Percentiles rank a stretch among this genome's conserved stretches.
Evolutionary conservation across 1,284 basidiomycete genomes (phyloP).

Genomic region (Chalciporus sp.): DNA sequence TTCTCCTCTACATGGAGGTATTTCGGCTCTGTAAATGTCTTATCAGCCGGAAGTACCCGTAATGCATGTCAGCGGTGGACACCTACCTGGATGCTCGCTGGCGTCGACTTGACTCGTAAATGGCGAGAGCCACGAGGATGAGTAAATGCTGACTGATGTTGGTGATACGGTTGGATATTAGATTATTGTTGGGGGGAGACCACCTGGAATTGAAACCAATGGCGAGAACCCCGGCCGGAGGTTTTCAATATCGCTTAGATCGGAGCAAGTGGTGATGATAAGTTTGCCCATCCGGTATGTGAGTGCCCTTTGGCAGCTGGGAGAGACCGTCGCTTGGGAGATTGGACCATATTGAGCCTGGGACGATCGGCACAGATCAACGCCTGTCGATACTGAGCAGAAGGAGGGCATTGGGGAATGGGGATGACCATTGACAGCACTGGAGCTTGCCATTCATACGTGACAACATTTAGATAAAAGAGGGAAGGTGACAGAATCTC

Average conservation of each 20-base stretch:
- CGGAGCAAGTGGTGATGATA: conserved; percentile 28
- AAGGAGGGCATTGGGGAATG: too few species aligned
- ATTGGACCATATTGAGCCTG: background rate
- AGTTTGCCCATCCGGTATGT: conserved; percentile 14
- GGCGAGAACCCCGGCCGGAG: conserved; percentile 15
- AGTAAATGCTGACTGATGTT: background rate
- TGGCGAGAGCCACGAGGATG: background rate
- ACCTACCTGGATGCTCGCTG: too few species aligned
- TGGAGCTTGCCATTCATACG: background rate
- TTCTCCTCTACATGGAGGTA: background rate
- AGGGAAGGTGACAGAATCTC: conserved; percentile 12
- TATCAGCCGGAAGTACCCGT: background rate
- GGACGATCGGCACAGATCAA: conserved; percentile 2
- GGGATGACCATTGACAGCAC: background rate
- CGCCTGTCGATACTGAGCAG: too few species aligned
- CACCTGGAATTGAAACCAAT: background rate
- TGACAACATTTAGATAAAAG: conserved; percentile 8
- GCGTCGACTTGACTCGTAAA: background rate
- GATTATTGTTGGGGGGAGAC: too few species aligned
- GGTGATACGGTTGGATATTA: background rate
- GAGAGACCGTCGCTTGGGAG: conserved; percentile 2
- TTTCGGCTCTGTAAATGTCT: background rate
- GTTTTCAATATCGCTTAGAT: conserved; percentile 35
- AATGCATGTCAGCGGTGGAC: background rate
- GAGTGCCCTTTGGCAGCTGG: conserved; percentile 9